Evolutionary conservation across 2,329 filamentous ascomycete species (phyloP).

Genomic region (Stachybotrys elegans): DNA sequence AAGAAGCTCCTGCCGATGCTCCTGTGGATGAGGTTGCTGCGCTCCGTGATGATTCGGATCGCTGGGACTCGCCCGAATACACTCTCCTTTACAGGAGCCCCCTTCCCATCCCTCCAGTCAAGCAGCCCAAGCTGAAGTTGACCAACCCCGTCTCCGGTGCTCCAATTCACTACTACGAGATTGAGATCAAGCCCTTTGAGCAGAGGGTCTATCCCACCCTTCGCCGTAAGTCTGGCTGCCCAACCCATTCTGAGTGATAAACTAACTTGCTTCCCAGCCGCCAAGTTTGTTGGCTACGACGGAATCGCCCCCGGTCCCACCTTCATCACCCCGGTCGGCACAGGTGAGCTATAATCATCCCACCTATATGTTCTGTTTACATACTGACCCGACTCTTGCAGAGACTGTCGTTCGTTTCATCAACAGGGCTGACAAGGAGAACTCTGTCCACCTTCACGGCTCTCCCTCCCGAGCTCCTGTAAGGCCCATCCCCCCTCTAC

Average conservation of each 20-base stretch:
- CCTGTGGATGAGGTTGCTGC: background rate
- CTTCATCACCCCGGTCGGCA: background rate
- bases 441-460: conserved; percentile 51
- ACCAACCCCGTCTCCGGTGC: conserved; percentile 28
- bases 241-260: too few relatives aligned
- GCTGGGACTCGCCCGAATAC: background rate
- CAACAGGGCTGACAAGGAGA: conserved; percentile 39
- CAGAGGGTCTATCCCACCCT: conserved; percentile 8
- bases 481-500: too few relatives aligned
- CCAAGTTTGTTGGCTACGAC: conserved; percentile 43
- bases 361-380: too few relatives aligned
- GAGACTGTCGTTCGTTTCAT: conserved; percentile 50
- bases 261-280: too few relatives aligned
- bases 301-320: conserved; percentile 46
- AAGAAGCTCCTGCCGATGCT: background rate
- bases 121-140: conserved; percentile 1
- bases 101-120: conserved; percentile 1
- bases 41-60: background rate
- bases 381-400: too few relatives aligned
- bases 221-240: conserved; percentile 21
- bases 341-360: too few relatives aligned
- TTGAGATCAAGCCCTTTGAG: conserved; percentile 25
- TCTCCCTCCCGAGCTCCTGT: conserved; percentile 25
- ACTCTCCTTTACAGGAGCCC: background rate
- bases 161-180: conserved; percentile 29